phyloP scores from a whole-genome alignment of 140 eudicot genomes.

The Cichorium intybus region DNA sequence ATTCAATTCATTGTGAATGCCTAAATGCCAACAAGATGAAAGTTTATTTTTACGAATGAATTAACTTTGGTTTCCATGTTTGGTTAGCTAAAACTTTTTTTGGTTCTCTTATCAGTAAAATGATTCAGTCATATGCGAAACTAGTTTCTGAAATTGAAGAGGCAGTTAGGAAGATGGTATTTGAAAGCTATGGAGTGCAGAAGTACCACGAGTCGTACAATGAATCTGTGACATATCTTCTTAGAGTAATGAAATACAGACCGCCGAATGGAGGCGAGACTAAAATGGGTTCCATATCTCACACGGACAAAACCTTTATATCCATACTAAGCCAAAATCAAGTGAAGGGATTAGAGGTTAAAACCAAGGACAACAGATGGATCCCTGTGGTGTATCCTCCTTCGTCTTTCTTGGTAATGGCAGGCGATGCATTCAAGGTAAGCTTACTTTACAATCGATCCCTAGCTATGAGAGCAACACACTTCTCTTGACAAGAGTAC shows the following conservation, averaged over 20 bases:
- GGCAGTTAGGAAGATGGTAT: conserved; percentile 42
- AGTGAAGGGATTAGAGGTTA: conserved; percentile 48
- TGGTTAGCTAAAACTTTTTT: background rate
- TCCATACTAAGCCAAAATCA: conserved; percentile 47
- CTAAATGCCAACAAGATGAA: background rate
- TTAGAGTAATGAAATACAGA: conserved; percentile 44
- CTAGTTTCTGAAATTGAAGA: conserved; percentile 39
- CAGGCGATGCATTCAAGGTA: conserved; percentile 61
- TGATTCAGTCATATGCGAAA: conserved; percentile 36
- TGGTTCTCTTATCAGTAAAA: conserved; percentile 33
- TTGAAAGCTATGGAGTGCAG: conserved; percentile 55
- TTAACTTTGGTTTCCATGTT: background rate
- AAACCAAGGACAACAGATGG: conserved; percentile 42
- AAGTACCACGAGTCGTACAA: conserved; percentile 36
- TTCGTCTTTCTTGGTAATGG: conserved; percentile 46
- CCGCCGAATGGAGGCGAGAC: conserved; percentile 29
- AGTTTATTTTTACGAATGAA: no score
- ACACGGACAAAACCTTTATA: conserved; percentile 50
- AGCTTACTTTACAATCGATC: background rate
- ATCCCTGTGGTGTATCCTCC: conserved; percentile 38
- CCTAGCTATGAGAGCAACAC: background rate
- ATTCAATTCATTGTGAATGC: no score
- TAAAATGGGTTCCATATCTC: conserved; percentile 33
- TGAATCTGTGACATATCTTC: conserved; percentile 43
- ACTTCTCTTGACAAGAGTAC: background rate